These are phyloP conservation scores for Adansonia madagascariensis DNA, from an alignment of 441 rosid genomes.

Conservation along the genomic window DNA sequence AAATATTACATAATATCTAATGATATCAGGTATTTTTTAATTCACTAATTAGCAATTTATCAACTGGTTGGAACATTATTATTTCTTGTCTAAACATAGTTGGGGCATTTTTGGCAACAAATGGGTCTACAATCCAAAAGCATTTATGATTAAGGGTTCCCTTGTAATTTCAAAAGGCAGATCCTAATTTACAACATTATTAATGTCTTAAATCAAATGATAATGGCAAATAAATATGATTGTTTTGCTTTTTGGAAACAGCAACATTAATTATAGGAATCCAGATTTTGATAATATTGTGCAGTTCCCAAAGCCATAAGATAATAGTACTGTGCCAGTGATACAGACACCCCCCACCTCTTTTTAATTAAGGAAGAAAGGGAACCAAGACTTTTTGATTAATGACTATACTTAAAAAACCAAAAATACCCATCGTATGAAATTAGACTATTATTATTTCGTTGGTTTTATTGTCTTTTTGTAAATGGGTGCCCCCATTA, in stretches of 20 bases:
- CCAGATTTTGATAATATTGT: conserved; percentile 30
- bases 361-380: neutral
- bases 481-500: neutral
- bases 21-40: neutral
- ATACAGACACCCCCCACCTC: conserved; percentile 29
- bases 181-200: conserved; percentile 25
- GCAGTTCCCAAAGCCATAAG: conserved; percentile 42
- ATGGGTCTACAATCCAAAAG: neutral
- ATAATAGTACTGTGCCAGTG: conserved; percentile 31
- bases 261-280: conserved; percentile 40
- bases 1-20: neutral
- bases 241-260: conserved; percentile 31
- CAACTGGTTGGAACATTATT: conserved; percentile 12
- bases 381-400: neutral
- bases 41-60: neutral
- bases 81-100: neutral
- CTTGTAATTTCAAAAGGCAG: conserved; percentile 28
- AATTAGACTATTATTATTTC: neutral
- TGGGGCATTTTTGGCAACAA: conserved; percentile 26
- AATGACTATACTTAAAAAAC: neutral
- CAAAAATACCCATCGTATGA: neutral
- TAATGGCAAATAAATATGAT: neutral
- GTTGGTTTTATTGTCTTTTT: conserved; percentile 36
- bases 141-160: conserved; percentile 23
- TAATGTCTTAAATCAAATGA: conserved; percentile 11